A percentile compares a stretch with the other conserved stretches of the same genome.
phyloP scores from a whole-genome alignment of 805 yeast genomes.

The Metschnikowia matae region DNA sequence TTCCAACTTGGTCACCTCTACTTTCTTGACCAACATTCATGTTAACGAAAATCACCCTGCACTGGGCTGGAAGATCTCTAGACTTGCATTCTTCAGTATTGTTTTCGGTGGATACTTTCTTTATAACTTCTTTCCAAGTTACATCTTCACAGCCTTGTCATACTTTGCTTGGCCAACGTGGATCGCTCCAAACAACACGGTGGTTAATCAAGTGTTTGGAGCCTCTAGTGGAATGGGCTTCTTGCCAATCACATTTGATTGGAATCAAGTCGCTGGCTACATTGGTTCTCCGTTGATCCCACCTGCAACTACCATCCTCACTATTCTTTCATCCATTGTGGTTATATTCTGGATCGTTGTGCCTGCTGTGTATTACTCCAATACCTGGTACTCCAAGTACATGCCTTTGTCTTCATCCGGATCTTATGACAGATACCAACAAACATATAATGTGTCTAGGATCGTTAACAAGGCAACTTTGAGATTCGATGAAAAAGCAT shows the following conservation, averaged over 20 bases:
- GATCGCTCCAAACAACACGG: constrained; percentile 57
- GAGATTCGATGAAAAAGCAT: constrained; percentile 43
- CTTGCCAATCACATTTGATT: constrained; percentile 65
- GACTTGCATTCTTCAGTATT: constrained; percentile 16
- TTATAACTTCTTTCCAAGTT: constrained; percentile 25
- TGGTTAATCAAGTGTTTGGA: constrained; percentile 66
- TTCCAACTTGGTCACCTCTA: constrained; percentile 52
- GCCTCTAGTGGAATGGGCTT: constrained; percentile 57
- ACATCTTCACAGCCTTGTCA: constrained; percentile 54
- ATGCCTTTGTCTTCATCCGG: constrained; percentile 53
- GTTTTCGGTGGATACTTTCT: constrained; percentile 10
- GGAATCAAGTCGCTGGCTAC: constrained; percentile 57
- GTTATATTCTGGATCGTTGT: constrained; percentile 46
- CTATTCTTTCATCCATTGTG: constrained; percentile 34
- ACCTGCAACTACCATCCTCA: constrained; percentile 50
- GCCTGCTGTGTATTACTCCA: constrained; percentile 52
- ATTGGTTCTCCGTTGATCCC: constrained; percentile 63
- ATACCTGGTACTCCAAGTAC: constrained; percentile 56
- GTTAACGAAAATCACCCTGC: constrained; percentile 48
- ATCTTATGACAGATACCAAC: constrained; percentile 49
- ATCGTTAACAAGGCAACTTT: constrained; percentile 41
- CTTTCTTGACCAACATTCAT: constrained; percentile 52
- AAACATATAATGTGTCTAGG: constrained; percentile 45
- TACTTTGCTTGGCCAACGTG: constrained; percentile 63
- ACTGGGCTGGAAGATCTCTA: constrained; percentile 54